These are phyloP conservation scores for Helminthosporium solani DNA, from an alignment of 2,329 filamentous ascomycete genomes.

Conservation along the genomic window DNA sequence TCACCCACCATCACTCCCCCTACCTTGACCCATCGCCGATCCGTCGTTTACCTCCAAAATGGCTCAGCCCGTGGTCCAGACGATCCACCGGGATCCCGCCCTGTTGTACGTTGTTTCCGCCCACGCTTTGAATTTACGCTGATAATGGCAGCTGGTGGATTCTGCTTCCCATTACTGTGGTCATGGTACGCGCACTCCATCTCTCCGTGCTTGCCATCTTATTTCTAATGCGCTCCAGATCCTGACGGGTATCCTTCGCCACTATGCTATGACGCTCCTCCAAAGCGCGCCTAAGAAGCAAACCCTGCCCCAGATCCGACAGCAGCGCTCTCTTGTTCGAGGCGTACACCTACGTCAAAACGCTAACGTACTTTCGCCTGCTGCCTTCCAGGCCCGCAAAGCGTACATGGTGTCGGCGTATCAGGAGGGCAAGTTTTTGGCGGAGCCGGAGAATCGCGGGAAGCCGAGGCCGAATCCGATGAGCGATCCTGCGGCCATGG, in stretches of 20 bases:
- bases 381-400: conserved; percentile 77
- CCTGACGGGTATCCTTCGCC: conserved; percentile 89
- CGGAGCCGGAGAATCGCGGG: conserved; percentile 81
- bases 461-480: conserved; percentile 91
- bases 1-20: conserved; percentile 11
- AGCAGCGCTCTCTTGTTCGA: conserved; percentile 79
- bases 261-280: conserved; percentile 94
- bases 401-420: conserved; percentile 77
- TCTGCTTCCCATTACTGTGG: conserved; percentile 91
- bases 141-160: conserved; percentile 84
- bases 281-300: conserved; percentile 80
- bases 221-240: conserved; percentile 54
- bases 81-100: conserved; percentile 97
- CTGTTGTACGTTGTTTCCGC: conserved; percentile 70
- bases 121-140: conserved; percentile 14
- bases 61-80: conserved; percentile 84
- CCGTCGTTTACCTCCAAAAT: conserved; percentile 53
- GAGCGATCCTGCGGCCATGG: conserved; percentile 94
- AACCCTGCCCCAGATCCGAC: conserved; percentile 72
- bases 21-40: conserved; percentile 12
- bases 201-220: neutral
- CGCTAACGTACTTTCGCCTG: conserved; percentile 73
- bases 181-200: conserved; percentile 67
- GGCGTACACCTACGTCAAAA: conserved; percentile 84
- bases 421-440: conserved; percentile 83